Percentiles rank a stretch among this genome's conserved stretches.
phyloP scores from a whole-genome alignment of 305 asterid genomes.

The Plantago coronopus region DNA sequence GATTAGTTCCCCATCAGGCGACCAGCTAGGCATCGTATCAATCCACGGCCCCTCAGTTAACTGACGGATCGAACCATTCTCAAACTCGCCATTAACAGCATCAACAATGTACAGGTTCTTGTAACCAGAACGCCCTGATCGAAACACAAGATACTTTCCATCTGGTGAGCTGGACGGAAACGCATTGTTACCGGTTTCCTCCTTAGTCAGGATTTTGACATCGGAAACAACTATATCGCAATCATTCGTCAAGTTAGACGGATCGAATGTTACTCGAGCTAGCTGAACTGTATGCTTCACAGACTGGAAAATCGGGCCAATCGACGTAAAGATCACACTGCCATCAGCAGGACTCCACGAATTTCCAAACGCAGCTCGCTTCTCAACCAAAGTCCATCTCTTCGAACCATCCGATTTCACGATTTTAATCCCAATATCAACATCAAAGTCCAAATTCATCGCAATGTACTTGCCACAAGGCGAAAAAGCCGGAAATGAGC shows the following conservation, averaged over 20 bases:
- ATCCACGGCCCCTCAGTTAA: slow-evolving; percentile 76
- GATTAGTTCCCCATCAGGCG: slow-evolving; percentile 70
- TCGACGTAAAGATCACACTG: slow-evolving; percentile 59
- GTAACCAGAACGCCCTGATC: slow-evolving; percentile 82
- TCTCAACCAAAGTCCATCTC: slow-evolving; percentile 49
- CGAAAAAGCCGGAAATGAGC: slow-evolving; percentile 65
- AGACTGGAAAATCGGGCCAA: slow-evolving; percentile 66
- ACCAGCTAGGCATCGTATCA: slow-evolving; percentile 94
- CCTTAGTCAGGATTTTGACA: slow-evolving; percentile 54
- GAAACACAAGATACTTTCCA: slow-evolving; percentile 60
- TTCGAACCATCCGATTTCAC: slow-evolving; percentile 63
- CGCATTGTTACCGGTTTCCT: slow-evolving; percentile 72
- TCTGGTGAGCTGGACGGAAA: slow-evolving; percentile 82
- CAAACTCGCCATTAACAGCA: slow-evolving; percentile 53
- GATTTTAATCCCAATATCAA: slow-evolving; percentile 46
- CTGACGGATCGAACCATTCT: slow-evolving; percentile 48
- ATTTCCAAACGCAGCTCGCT: slow-evolving; percentile 45
- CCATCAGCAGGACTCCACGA: slow-evolving; percentile 71
- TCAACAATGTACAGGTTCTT: slow-evolving; percentile 66
- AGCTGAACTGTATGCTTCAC: slow-evolving; percentile 48
- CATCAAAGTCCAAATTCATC: slow-evolving; percentile 42
- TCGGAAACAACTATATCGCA: slow-evolving; percentile 30
- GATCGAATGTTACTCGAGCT: slow-evolving; percentile 63
- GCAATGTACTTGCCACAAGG: slow-evolving; percentile 57
- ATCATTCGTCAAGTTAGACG: slow-evolving; percentile 27